phyloP scores from a whole-genome alignment of 2,329 filamentous ascomycete genomes.

The Aureobasidium sp. region DNA sequence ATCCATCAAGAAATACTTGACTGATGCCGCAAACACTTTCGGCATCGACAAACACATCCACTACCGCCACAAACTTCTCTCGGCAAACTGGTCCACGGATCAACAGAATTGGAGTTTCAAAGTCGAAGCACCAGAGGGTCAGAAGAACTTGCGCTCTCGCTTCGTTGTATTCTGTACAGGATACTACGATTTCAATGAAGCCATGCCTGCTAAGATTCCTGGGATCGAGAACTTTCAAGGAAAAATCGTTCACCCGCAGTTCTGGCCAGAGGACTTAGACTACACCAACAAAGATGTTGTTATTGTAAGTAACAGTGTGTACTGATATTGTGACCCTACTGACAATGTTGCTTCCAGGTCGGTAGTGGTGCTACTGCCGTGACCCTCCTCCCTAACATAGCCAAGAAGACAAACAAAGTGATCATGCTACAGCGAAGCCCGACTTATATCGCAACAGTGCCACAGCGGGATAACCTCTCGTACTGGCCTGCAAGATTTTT shows the following conservation, averaged over 20 bases:
- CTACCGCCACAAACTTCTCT: conserved; percentile 33
- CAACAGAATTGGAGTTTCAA: conserved; percentile 40
- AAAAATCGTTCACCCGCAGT: conserved; percentile 58
- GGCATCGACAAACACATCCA: conserved; percentile 39
- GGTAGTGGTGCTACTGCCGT: conserved; percentile 73
- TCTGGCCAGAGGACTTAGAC: conserved; percentile 63
- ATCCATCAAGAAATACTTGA: conserved; percentile 36
- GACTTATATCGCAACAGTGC: conserved; percentile 54
- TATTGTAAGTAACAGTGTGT: conserved; percentile 33
- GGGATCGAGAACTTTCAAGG: conserved; percentile 59
- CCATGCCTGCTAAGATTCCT: conserved; percentile 53
- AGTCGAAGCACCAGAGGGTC: conserved; percentile 28
- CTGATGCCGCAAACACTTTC: conserved; percentile 33
- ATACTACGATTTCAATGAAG: conserved; percentile 65
- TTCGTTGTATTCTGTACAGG: conserved; percentile 55
- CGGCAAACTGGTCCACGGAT: conserved; percentile 36
- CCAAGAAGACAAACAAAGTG: conserved; percentile 51
- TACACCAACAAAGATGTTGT: conserved; percentile 59
- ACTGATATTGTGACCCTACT: background rate
- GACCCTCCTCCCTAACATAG: conserved; percentile 64
- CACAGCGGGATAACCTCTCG: conserved; percentile 30
- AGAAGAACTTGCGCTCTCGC: conserved; percentile 18
- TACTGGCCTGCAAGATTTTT: conserved; percentile 32
- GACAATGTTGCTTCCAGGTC: conserved; percentile 26
- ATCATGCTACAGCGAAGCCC: conserved; percentile 79